Evolutionary conservation across 2,329 filamentous ascomycete genomes (phyloP).

Genomic region (Penicillium olsonii): DNA sequence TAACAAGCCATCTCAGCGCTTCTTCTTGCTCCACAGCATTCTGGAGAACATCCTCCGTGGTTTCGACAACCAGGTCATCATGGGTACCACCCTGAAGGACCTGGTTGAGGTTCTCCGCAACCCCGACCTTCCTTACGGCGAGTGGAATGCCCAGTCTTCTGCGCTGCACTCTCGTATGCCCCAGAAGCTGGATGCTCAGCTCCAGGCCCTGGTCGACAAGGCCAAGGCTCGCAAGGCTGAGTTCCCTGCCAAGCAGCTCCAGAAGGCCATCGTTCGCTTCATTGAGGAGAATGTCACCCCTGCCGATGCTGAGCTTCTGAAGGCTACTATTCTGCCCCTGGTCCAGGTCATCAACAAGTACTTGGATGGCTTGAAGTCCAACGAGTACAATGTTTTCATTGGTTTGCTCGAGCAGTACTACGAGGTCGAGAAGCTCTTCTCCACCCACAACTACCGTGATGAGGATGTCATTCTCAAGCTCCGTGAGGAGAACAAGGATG

Average conservation of each 20-base stretch:
- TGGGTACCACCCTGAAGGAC: slow-evolving; percentile 82
- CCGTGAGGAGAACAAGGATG: slow-evolving; percentile 94
- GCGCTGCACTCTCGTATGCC: slow-evolving; percentile 98
- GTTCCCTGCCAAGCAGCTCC: slow-evolving; percentile 86
- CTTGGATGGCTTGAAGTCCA: slow-evolving; percentile 81
- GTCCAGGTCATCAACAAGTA: slow-evolving; percentile 78
- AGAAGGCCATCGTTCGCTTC: slow-evolving; percentile 84
- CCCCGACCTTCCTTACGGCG: slow-evolving; percentile 88
- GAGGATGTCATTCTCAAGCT: slow-evolving; percentile 93
- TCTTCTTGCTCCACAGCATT: slow-evolving; percentile 73
- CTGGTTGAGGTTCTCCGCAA: slow-evolving; percentile 88
- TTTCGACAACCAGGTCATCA: slow-evolving; percentile 97
- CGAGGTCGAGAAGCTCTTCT: slow-evolving; percentile 83
- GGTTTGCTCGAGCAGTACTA: slow-evolving; percentile 79
- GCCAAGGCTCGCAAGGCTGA: slow-evolving; percentile 75
- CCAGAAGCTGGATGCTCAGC: slow-evolving; percentile 79
- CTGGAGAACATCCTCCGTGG: slow-evolving; percentile 86
- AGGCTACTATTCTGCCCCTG: slow-evolving; percentile 72
- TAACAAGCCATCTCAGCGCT: slow-evolving; percentile 87
- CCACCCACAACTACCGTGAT: slow-evolving; percentile 78
- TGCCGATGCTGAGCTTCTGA: slow-evolving; percentile 72
- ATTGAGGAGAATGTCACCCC: slow-evolving; percentile 79
- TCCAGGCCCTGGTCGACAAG: slow-evolving; percentile 83
- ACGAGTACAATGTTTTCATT: slow-evolving; percentile 82
- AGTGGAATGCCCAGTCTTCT: slow-evolving; percentile 94